Conservation (phyloP, 2,329 filamentous ascomycete species). For the Stromatinia cepivora region DNA sequence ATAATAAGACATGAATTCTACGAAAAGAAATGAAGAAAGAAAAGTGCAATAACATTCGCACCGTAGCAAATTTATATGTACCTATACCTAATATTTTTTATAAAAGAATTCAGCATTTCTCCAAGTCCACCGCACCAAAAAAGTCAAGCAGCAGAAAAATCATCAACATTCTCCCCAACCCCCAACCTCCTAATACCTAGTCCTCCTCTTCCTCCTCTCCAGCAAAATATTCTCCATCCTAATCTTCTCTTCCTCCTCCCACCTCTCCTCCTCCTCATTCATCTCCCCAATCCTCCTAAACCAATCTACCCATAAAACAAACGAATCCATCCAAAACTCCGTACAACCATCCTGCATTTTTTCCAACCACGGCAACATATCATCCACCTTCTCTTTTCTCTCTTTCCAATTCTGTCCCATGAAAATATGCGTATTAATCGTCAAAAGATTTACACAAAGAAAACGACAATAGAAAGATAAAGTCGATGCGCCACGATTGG, state of each 20-base stretch:
- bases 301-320: neutral
- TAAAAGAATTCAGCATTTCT: neutral
- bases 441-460: neutral
- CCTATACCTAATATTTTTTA: too few species aligned
- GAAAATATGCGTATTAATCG: neutral
- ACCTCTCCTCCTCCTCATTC: neutral
- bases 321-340: neutral
- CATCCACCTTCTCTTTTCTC: neutral
- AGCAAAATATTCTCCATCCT: neutral
- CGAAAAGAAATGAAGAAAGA: too few species aligned
- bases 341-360: neutral
- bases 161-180: too few species aligned
- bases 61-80: too few species aligned
- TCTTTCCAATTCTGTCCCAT: neutral
- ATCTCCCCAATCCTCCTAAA: neutral
- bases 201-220: neutral
- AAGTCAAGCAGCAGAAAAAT: too few species aligned
- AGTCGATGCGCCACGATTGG: neutral
- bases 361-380: neutral
- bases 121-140: neutral
- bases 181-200: neutral
- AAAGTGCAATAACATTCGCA: too few species aligned
- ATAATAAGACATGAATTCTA: too few species aligned
- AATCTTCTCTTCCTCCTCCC: neutral
- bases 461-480: conserved; percentile 6